Base-by-base conservation (phyloP, 164 flowering plant species). In the Macadamia integrifolia region DNA sequence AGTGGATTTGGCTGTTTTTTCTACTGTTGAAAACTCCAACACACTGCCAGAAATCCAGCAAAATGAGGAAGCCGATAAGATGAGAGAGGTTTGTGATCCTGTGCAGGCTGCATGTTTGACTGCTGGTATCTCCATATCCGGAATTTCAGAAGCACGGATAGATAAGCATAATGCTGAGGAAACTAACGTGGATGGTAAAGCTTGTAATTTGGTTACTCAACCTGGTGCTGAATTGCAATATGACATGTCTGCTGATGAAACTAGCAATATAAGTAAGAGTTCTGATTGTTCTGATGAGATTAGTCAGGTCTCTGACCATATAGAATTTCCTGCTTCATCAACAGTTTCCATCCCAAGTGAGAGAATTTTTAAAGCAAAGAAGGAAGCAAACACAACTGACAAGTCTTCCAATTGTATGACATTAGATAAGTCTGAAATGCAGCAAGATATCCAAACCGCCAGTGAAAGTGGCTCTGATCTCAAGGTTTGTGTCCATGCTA, bases 391-490 rank as follows among this genome's bases (percentile, higher is more conserved):
- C 64, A 53, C 18, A 18, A 23, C 42, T 0, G 52, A 44, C 3
- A 66, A 64, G 60, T 60, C 42, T 63, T 43, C 60, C 69, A 30
- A 48, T 57, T 40, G 31, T 43, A 64, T 49, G n/a, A 48, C n/a
- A 9, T 1, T 43, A 31, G 55, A 60, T 63, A 15, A 23, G 58
- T 69, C 69, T 46, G 80, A 70, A 52, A 73, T 23, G 17, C 69
- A 58, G n/a, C 48, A 23, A 1, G 49, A 57, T 23, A 55, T 30
- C 30, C 58, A 40, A 48, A 53, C 62, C 56, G 70, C 1, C 11
- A 55, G 64, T 32, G 57, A 13, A 35, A 50, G 53, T 63, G 52
- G 40, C 30, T 42, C 52, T 48, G 56, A 63, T 62, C 52, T 43
- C 17, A 57, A 42, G 13, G 50, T 40, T 15, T 28, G 46, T 40